These are phyloP conservation scores for Cercospora berteroae DNA, from an alignment of 2,329 filamentous ascomycete genomes.

Conservation along the genomic window DNA sequence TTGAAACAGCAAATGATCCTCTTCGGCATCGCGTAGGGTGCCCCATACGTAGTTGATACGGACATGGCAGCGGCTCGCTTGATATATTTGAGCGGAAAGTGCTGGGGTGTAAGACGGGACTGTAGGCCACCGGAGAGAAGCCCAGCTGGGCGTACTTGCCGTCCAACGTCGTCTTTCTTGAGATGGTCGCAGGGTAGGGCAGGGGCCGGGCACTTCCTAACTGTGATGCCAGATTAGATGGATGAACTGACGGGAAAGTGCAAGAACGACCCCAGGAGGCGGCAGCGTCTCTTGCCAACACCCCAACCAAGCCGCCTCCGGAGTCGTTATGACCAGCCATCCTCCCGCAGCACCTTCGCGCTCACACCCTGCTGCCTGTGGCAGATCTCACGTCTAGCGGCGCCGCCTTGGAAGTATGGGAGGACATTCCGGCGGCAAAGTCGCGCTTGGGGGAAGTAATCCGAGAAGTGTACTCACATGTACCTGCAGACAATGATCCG, in stretches of 20 bases:
- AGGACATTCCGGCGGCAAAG: conserved; percentile 24
- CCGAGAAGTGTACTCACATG: conserved; percentile 22
- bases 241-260: not conserved
- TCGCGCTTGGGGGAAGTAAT: conserved; percentile 21
- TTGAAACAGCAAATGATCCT: not conserved
- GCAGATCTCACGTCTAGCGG: conserved; percentile 21
- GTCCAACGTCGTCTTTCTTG: not conserved
- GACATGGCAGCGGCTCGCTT: not conserved
- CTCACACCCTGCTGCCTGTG: conserved; percentile 10
- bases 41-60: not conserved
- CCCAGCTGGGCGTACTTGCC: not conserved
- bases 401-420: conserved; percentile 19
- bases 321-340: not conserved
- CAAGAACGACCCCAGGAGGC: not conserved
- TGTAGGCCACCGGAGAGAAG: not conserved
- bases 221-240: not conserved
- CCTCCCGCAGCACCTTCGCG: conserved; percentile 5
- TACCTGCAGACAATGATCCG: conserved; percentile 27
- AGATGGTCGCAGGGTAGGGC: not conserved
- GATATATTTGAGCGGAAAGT: not conserved
- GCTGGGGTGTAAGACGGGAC: not conserved
- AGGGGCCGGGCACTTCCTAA: not conserved
- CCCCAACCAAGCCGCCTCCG: not conserved
- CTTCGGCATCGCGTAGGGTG: not conserved
- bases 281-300: not conserved